Base-by-base conservation (phyloP, 148 eudicot genomes). In the Vaccinium myrtillus region DNA sequence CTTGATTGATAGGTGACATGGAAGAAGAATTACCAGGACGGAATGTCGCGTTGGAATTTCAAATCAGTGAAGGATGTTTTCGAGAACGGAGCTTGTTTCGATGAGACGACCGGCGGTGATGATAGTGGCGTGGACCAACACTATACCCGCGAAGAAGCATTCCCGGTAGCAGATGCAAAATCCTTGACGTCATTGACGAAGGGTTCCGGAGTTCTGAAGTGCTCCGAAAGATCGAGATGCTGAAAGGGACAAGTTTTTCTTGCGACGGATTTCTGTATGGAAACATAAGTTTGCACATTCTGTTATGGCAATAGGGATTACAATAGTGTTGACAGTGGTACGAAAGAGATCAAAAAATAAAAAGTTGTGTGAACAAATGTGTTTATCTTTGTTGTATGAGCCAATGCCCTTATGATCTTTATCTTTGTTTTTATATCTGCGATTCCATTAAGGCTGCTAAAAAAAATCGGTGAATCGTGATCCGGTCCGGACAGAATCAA, bases 61-160 rank as follows among this genome's bases (percentile, higher is more conserved):
- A 87, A 82, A 77, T 93, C 98, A 0, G 91, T 94, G 10, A 86
- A 91, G 2, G 98, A 95, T 83, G 87, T 87, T 32, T 91, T 94
- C 55, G 98, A 93, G 76, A 95, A 95, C 78, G 98, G 98, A 89
- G 98, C 96, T n/a, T 74, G 81, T 36, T 93, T 94, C 85, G 88
- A 77, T 12, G 80, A 85, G 82, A 85, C 90, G 74, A 84, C 90
- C 0, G 27, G 53, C 2, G 83, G 75, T 8, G 85, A 83, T n/a
- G 86, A 79, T 46, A 85, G 81, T n/a, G 81, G 83, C 25, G 85
- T 91, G 74, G 92, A 87, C 73, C 95, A 98, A 58, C 87, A 91
- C 80, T 95, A 95, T 82, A 85, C 54, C 32, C 78, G 53, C 0
- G 92, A 92, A 56, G 91, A 95, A 69, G 46, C 7, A 1, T 95